phyloP scores from a whole-genome alignment of 2,329 filamentous ascomycete species.

The Colletotrichum lini region DNA sequence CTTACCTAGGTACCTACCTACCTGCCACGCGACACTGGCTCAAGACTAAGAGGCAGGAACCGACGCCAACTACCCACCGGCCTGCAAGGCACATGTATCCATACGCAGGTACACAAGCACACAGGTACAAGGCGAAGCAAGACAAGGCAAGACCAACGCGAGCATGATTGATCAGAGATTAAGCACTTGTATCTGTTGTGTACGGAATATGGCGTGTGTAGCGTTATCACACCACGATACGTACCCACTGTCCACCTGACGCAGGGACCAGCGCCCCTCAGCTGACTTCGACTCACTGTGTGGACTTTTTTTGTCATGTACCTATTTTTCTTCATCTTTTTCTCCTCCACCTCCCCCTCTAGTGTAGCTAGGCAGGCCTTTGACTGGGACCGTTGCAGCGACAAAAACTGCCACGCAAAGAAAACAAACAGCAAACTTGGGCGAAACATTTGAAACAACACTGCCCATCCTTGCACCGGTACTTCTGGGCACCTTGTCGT shows the following conservation, averaged over 20 bases:
- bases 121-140: not conserved
- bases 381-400: constrained; percentile 19
- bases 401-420: constrained; percentile 23
- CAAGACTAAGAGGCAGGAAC: constrained; percentile 8
- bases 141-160: too few species aligned
- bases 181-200: too few species aligned
- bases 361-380: not conserved
- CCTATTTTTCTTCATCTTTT: too few species aligned
- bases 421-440: constrained; percentile 24
- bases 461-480: constrained; percentile 25
- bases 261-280: constrained; percentile 27
- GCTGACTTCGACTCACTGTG: not conserved
- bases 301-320: too few species aligned
- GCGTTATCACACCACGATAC: too few species aligned
- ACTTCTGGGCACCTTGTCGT: constrained; percentile 25
- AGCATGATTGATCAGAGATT: too few species aligned
- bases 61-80: not conserved
- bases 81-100: constrained; percentile 27
- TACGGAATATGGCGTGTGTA: too few species aligned
- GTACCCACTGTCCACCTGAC: constrained; percentile 1
- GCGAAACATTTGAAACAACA: constrained; percentile 28
- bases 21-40: not conserved
- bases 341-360: not conserved
- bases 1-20: not conserved
- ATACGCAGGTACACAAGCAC: too few species aligned